Base-by-base conservation (phyloP, 2,329 filamentous ascomycete species). In the Neopestalotiopsis sp. region DNA sequence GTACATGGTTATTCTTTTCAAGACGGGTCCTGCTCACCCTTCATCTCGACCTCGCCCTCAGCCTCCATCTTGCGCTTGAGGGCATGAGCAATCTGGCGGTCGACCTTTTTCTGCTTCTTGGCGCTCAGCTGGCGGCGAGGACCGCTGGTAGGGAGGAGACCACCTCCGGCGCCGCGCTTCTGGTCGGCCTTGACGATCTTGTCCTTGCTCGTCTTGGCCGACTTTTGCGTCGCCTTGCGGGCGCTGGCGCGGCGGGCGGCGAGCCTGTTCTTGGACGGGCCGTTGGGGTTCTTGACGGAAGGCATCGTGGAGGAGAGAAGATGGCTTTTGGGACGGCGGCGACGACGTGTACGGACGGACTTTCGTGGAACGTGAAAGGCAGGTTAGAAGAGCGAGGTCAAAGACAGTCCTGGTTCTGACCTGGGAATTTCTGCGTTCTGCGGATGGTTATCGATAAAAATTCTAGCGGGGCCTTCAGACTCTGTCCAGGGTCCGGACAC, bases 241-340 rank as follows among this genome's bases (percentile, higher is more conserved):
- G 80, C 78, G 71, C 79, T 84, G 66, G 84, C 80, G 24, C 82
- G 81, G 70, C 82, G 81, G 45, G 85, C 84, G 20, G 81, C 81
- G 53, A 85, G 78, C 14, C 86, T 84, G 82, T 88, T 88, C 75
- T 84, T 85, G 66, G 86, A 88, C 10, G 83, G 82, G 61, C 81
- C 82, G 83, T 89, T 89, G 75, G 87, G 87, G 80, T 88, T 90
- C 72, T 86, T 86, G 73, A 88, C 84, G 62, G 87, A 89, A 17
- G 85, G 83, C 86, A 88, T 89, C 24, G 67, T 77, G 71, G 67
- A 75, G 67, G 65, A 0, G 3, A 2, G 24, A 28, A 2, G 24
- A 28, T 6, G 30, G 38, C n/a, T 1, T 40, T 42, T 34, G 2
- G 30, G n/a, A 24, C 5, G 12, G 40, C n/a, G 28, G 12, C 10